Conservation (phyloP, 2,329 filamentous ascomycete species). For the Penicillium sp. region DNA sequence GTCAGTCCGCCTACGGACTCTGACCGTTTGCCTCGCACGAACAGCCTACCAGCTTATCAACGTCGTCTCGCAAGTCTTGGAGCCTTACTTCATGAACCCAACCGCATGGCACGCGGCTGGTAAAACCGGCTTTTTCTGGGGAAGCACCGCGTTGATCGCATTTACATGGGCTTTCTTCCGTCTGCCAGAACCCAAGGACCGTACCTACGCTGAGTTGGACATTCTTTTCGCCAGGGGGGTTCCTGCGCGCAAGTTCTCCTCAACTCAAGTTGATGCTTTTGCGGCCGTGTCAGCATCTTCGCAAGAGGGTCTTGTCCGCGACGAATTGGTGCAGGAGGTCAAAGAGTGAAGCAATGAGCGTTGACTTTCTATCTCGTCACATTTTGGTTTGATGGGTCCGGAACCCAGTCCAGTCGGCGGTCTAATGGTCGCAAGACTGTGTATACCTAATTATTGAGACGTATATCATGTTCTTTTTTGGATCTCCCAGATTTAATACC, state of each 20-base stretch:
- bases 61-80: slow-evolving; percentile 48
- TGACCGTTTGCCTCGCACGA: slow-evolving; percentile 57
- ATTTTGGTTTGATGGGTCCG: not conserved
- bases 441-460: not conserved
- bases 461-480: not conserved
- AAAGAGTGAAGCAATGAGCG: slow-evolving; percentile 6
- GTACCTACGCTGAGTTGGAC: slow-evolving; percentile 44
- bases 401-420: not conserved
- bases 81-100: slow-evolving; percentile 38
- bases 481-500: not conserved
- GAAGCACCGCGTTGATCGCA: slow-evolving; percentile 24
- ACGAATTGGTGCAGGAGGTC: slow-evolving; percentile 6
- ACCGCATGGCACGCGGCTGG: slow-evolving; percentile 40
- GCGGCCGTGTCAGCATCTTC: slow-evolving; percentile 9
- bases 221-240: slow-evolving; percentile 43
- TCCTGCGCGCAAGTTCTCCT: slow-evolving; percentile 35
- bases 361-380: not conserved
- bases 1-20: slow-evolving; percentile 56
- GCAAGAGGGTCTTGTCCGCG: slow-evolving; percentile 17
- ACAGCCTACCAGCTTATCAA: slow-evolving; percentile 53
- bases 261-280: slow-evolving; percentile 20
- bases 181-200: slow-evolving; percentile 39
- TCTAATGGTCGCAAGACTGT: not conserved
- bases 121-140: slow-evolving; percentile 46
- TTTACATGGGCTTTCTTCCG: slow-evolving; percentile 40